Evolutionary conservation across 2,329 filamentous ascomycete genomes (phyloP).

Genomic region (Hypomyces perniciosus): DNA sequence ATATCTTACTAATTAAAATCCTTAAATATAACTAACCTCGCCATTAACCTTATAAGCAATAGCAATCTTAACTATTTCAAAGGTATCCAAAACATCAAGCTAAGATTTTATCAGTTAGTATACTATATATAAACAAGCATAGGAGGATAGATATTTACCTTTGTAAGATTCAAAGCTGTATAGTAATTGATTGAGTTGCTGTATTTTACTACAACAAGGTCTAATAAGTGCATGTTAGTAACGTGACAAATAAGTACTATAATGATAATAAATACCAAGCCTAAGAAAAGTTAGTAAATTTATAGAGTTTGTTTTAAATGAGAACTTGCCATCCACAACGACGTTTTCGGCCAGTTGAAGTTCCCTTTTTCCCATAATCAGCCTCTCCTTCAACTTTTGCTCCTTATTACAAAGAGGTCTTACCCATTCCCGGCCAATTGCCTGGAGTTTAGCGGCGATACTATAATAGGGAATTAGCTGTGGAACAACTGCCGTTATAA

Average conservation of each 20-base stretch:
- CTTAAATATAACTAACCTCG: no score
- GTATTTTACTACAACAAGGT: conserved; percentile 65
- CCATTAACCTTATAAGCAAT: no score
- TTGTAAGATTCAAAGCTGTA: conserved; percentile 54
- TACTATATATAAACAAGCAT: no score
- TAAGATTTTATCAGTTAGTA: no score
- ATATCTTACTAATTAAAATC: no score
- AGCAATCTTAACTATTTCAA: no score
- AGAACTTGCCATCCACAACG: conserved; percentile 46
- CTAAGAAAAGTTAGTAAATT: conserved; percentile 19
- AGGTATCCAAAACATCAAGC: no score
- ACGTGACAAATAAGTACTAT: conserved; percentile 8
- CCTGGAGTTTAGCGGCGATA: conserved; percentile 40
- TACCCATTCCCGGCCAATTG: conserved; percentile 39
- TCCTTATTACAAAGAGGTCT: conserved; percentile 10
- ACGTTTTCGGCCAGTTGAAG: conserved; percentile 53
- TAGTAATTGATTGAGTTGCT: conserved; percentile 59
- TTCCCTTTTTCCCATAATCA: conserved; percentile 22
- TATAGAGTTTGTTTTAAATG: neutral
- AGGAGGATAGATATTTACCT: conserved; percentile 21
- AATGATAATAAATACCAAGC: conserved; percentile 18
- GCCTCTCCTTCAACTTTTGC: neutral
- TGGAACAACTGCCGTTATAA: conserved; percentile 12
- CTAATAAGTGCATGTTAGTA: conserved; percentile 26
- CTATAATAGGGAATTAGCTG: conserved; percentile 20